Percentiles rank a stretch among this genome's conserved stretches.
phyloP scores from a whole-genome alignment of 2,329 filamentous ascomycete genomes.

The Trichoderma koningiopsis region DNA sequence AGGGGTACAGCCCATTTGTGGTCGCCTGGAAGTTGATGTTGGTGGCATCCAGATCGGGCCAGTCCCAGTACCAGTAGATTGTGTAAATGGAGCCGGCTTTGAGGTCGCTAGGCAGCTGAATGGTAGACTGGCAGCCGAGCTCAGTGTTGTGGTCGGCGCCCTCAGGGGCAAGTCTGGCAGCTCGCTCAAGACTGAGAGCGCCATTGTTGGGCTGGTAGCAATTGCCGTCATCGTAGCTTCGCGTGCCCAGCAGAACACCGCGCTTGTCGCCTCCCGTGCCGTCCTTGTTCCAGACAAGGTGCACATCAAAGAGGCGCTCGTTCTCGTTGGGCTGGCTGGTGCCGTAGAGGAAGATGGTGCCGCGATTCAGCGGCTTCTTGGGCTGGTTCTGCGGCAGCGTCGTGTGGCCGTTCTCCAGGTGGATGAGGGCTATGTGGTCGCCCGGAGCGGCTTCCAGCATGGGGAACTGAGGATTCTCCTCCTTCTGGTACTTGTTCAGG shows the following conservation, averaged over 20 bases:
- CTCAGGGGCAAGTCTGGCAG: conserved; percentile 55
- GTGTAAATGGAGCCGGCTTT: conserved; percentile 69
- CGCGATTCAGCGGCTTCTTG: conserved; percentile 65
- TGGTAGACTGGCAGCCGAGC: conserved; percentile 78
- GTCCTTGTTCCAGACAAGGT: conserved; percentile 75
- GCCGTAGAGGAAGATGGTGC: conserved; percentile 75
- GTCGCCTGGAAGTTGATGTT: conserved; percentile 45
- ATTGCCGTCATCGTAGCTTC: conserved; percentile 86
- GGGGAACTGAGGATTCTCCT: conserved; percentile 55
- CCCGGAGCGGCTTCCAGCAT: conserved; percentile 63
- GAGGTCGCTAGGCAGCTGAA: conserved; percentile 70
- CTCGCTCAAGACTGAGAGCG: conserved; percentile 60
- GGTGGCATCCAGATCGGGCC: conserved; percentile 63
- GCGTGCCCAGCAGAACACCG: conserved; percentile 73
- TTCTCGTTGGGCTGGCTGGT: conserved; percentile 59
- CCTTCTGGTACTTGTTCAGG: conserved; percentile 42
- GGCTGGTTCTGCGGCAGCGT: conserved; percentile 58
- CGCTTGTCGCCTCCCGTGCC: conserved; percentile 79
- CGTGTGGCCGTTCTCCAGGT: conserved; percentile 77
- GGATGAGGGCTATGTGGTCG: conserved; percentile 66
- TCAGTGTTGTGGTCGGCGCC: conserved; percentile 58
- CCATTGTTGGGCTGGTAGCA: conserved; percentile 79
- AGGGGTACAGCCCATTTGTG: conserved; percentile 46
- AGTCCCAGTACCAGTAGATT: conserved; percentile 97
- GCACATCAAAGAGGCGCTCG: conserved; percentile 63